Base-by-base conservation (phyloP, 2,329 filamentous ascomycete genomes). In the Fusarium sp. region DNA sequence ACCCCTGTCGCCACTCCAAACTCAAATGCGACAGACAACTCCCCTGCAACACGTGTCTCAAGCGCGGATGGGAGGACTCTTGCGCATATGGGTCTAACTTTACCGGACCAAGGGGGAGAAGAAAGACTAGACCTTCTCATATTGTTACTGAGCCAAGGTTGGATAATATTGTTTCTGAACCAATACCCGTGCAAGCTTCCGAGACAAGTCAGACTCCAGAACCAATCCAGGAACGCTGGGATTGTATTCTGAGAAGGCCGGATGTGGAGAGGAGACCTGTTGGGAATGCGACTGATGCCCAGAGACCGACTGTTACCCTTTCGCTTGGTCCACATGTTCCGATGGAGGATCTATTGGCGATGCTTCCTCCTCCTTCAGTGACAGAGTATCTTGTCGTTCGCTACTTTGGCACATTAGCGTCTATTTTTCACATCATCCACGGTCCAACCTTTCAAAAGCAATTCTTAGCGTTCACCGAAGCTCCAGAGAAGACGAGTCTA, bases 11-110 rank as follows among this genome's bases (percentile, higher is more conserved):
- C 20, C 62, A 65, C 27, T 65, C 62, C 0, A 65, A 65, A 32
- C 62, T 65, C 15, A 58, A 59, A 65, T 65, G 62, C 52, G 62
- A 65, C 22, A n/a, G 62, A 12, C 60, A 63, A 34, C 8, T 65
- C 2, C 62, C 60, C 4, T 65, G 62, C 10, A 44, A 29, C 8
- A 65, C 60, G 3, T 65, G 62, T 9, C 30, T 65, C 16, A 65
- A 65, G 24, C 60, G 62, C 6, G 62, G 62, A 12, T 65, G 62
- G 62, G n/a, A 65, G 1, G 60, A 42, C 1, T 59, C 30, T 8
- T 65, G 60, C 7, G 62, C 60, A 0, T 65, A 65, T 4, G 62
- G 62, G 0, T 65, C 62, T 3, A 65, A 46, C 4, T 65, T 65
- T 25, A 43, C 40, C 3, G 62, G 52, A 0, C 60, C 52, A 0